Base-by-base conservation (phyloP, 441 rosid genomes). In the Erysimum pusillum region DNA sequence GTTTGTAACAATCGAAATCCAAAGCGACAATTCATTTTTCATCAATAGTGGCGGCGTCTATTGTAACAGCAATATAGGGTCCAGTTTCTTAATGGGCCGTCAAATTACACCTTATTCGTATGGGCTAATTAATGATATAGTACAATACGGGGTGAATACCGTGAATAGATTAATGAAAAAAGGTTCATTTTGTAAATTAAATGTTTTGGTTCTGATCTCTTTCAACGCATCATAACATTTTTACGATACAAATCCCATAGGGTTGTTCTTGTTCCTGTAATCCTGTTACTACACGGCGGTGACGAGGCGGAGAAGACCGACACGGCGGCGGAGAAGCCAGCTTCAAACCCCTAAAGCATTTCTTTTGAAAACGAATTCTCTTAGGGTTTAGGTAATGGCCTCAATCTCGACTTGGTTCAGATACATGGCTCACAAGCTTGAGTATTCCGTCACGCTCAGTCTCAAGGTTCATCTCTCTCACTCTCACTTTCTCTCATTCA, bases 401-500 rank as follows among this genome's bases (percentile, higher is more conserved):
- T 87, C 95, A 62, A 75, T 85, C 39, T 75, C 94, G 74, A 90
- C 97, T 49, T 94, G 97, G 97, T 76, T 74, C 59, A 87, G 97
- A 49, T 92, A 94, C 87, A 9, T 88, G 63, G 83, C 67, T 62
- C 81, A 81, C 84, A 94, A 92, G 81, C 74, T 89, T 44, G 90
- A 90, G 67, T 92, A 90, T 82, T 85, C 98, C 63, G 76, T 86
- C 74, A 57, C 87, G 57, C 80, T 91, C 69, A 76, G 86, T 78
- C 82, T 78, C 86, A 90, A 90, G 97, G 98, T 94, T 51, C 4
- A 1, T 22, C 2, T 22, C 25, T 2, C 2, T 2, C n/a, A n/a
- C n/a, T n/a, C n/a, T n/a, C n/a, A n/a, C 31, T 28, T 28, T 28
- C 31, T n/a, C 31, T 28, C 31, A 28, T 4, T 28, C 31, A 28